These are phyloP conservation scores for Lizanozyma gosingica DNA, from an alignment of 1,139 yeast species.

Conservation along the genomic window DNA sequence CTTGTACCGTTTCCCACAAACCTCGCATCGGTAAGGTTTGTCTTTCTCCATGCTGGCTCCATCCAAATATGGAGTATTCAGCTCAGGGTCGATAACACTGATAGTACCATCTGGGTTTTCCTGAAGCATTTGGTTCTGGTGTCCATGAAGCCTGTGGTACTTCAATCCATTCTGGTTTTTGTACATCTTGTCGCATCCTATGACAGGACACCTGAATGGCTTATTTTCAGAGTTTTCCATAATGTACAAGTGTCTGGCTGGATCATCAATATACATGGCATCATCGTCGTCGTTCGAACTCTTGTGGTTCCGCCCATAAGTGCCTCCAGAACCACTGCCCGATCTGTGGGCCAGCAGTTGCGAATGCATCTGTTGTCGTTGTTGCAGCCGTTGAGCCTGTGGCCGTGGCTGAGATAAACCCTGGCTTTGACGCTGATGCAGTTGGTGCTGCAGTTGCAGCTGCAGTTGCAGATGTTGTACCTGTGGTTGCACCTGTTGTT, in stretches of 20 bases:
- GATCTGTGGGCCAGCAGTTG: conserved; percentile 4
- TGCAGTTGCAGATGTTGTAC: conserved; percentile 10
- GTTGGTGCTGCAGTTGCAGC: conserved; percentile 11
- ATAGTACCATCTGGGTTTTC: conserved; percentile 91
- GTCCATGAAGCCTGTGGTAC: conserved; percentile 94
- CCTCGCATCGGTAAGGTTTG: conserved; percentile 97
- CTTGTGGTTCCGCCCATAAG: conserved; percentile 6
- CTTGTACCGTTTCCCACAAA: conserved; percentile 95
- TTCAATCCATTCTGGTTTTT: conserved; percentile 96
- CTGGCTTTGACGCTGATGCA: conserved; percentile 9
- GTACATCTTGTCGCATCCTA: conserved; percentile 95
- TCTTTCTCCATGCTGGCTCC: conserved; percentile 93
- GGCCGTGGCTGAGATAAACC: conserved; percentile 2
- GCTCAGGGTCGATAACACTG: conserved; percentile 87
- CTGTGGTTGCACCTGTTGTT: conserved; percentile 11
- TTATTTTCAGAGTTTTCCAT: conserved; percentile 88
- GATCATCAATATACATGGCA: conserved; percentile 75
- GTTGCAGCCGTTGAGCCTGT: conserved; percentile 1
- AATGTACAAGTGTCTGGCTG: conserved; percentile 87
- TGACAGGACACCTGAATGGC: conserved; percentile 96
- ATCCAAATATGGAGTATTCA: conserved; percentile 84
- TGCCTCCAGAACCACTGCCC: conserved; percentile 1
- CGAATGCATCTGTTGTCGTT: conserved; percentile 3
- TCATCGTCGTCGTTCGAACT: conserved; percentile 33
- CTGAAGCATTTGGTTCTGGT: conserved; percentile 86